These are phyloP conservation scores for Populus hybrid DNA, from an alignment of 441 rosid species.

Conservation along the genomic window DNA sequence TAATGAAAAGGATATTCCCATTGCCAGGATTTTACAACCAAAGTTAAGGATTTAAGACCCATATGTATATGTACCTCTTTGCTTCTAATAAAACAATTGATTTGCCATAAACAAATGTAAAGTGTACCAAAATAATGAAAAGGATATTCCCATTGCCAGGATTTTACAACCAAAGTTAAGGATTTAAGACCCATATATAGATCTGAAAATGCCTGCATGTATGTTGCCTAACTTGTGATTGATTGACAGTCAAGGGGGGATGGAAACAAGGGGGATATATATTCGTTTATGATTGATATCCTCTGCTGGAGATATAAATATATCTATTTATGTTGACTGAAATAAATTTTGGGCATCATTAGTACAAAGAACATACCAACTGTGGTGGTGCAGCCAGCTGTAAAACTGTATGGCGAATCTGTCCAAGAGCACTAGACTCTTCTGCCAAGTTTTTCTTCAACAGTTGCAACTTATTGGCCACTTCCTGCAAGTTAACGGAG, in stretches of 20 bases:
- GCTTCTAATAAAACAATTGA: background rate
- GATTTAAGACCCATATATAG: slow-evolving; percentile 7
- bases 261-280: background rate
- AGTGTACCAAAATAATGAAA: background rate
- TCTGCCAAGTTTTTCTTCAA: slow-evolving; percentile 70
- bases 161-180: slow-evolving; percentile 1
- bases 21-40: too few relatives aligned
- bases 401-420: slow-evolving; percentile 75
- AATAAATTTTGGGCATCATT: background rate
- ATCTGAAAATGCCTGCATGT: background rate
- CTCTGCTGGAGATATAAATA: background rate
- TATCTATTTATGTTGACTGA: slow-evolving; percentile 1
- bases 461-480: slow-evolving; percentile 51
- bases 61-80: background rate
- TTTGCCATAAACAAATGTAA: background rate
- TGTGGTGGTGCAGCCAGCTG: slow-evolving; percentile 70
- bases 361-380: slow-evolving; percentile 53
- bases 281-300: background rate
- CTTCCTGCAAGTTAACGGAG: slow-evolving; percentile 48
- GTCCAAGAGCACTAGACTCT: slow-evolving; percentile 51
- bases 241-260: background rate
- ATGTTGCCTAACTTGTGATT: background rate
- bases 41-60: too few relatives aligned
- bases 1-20: background rate
- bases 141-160: slow-evolving; percentile 1